Evolutionary conservation across 139 green algal species (phyloP).

Genomic region (Picochlorum sp.): DNA sequence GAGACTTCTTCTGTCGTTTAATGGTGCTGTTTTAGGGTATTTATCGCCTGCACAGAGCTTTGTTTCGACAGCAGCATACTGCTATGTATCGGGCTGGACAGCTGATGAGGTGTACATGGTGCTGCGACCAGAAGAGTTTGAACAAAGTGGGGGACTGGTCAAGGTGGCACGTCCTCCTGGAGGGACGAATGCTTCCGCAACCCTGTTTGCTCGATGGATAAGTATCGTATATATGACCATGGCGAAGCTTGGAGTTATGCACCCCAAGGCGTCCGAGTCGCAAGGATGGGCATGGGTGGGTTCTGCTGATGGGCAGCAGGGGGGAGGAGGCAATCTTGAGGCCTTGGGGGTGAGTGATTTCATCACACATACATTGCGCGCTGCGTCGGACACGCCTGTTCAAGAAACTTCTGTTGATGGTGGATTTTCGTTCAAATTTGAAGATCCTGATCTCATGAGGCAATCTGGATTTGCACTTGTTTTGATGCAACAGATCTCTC

Average conservation of each 20-base stretch:
- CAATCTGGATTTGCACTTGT: slow-evolving; percentile 21
- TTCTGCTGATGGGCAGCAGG: slow-evolving; percentile 17
- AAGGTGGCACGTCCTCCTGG: neutral
- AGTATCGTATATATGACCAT: slow-evolving; percentile 46
- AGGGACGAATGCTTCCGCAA: slow-evolving; percentile 8
- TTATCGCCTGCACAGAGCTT: slow-evolving; percentile 34
- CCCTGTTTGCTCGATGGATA: slow-evolving; percentile 34
- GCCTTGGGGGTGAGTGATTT: slow-evolving; percentile 31
- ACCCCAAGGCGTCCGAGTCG: slow-evolving; percentile 22
- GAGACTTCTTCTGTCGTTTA: slow-evolving; percentile 57
- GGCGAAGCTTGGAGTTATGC: slow-evolving; percentile 57
- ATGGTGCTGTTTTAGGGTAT: slow-evolving; percentile 41
- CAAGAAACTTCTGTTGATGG: neutral
- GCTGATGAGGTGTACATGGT: slow-evolving; percentile 35
- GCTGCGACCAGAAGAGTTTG: slow-evolving; percentile 33
- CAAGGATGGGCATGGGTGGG: slow-evolving; percentile 25
- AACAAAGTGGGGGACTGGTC: slow-evolving; percentile 10
- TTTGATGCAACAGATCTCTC: slow-evolving; percentile 23
- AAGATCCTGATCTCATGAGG: slow-evolving; percentile 21
- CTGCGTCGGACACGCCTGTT: neutral
- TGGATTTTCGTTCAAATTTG: slow-evolving; percentile 14
- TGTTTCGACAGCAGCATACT: slow-evolving; percentile 23
- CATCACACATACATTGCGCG: slow-evolving; percentile 21
- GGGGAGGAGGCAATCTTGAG: slow-evolving; percentile 7
- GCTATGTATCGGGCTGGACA: slow-evolving; percentile 31